These are phyloP conservation scores for Cyclocybe aegerita DNA, from an alignment of 768 basidiomycete species.

Conservation along the genomic window DNA sequence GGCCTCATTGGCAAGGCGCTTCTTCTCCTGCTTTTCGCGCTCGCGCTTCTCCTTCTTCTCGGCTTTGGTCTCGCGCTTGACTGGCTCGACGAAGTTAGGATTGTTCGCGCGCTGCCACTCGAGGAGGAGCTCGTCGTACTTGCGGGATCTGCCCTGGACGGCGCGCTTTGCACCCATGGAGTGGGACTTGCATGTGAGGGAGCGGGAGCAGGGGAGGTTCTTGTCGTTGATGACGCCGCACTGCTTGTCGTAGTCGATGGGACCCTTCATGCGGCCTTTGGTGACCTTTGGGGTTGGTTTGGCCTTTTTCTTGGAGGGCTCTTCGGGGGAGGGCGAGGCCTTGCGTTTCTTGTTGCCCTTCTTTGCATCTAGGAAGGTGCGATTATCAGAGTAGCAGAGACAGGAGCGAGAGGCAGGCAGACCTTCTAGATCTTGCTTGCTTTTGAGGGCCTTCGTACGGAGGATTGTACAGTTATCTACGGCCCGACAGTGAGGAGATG, in stretches of 20 bases:
- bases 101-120: slow-evolving; percentile 92
- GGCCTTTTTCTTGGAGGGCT: slow-evolving; percentile 76
- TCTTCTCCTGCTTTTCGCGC: slow-evolving; percentile 81
- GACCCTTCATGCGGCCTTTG: slow-evolving; percentile 80
- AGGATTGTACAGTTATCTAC: slow-evolving; percentile 64
- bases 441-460: slow-evolving; percentile 58
- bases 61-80: slow-evolving; percentile 82
- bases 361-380: slow-evolving; percentile 31
- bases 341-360: slow-evolving; percentile 77
- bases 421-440: slow-evolving; percentile 53
- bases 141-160: slow-evolving; percentile 80
- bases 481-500: background rate
- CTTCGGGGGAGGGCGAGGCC: slow-evolving; percentile 69
- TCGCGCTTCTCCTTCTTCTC: slow-evolving; percentile 87
- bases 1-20: slow-evolving; percentile 66
- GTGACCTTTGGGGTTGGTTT: slow-evolving; percentile 70
- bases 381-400: background rate
- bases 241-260: slow-evolving; percentile 87
- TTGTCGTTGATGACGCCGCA: slow-evolving; percentile 99
- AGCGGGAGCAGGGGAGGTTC: slow-evolving; percentile 86
- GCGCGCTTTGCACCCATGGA: slow-evolving; percentile 95
- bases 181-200: slow-evolving; percentile 97
- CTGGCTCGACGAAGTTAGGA: slow-evolving; percentile 85
- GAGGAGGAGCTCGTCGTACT: slow-evolving; percentile 83
- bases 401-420: slow-evolving; percentile 10